Base-by-base conservation (phyloP, 2,329 filamentous ascomycete genomes). In the Penicillium sp. region DNA sequence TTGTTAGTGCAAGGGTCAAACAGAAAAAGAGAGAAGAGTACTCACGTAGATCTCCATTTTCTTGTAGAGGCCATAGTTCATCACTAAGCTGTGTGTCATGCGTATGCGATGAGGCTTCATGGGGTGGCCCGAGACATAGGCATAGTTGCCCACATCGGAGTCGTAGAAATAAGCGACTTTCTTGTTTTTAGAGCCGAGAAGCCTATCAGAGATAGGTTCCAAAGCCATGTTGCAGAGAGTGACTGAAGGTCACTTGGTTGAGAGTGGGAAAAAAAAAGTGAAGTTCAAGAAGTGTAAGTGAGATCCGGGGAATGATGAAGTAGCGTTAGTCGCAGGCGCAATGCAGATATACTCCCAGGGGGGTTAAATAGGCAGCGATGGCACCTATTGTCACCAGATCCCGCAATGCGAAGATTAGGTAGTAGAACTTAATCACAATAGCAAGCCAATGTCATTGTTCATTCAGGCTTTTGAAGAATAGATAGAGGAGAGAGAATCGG, bases 81-180 rank as follows among this genome's bases (percentile, higher is more conserved):
- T 88, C 61, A 88, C 85, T 68, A 88, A 73, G 61, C 79, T 82
- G 67, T 83, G 80, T 44, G 80, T 84, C 81, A 89, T 86, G 63
- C 86, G 80, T 75, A 89, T 88, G 61, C 86, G 78, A 69, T 84
- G 83, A 36, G 84, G 84, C 73, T 87, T 87, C 84, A 87, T 87
- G 33, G 85, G 84, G 74, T 85, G 84, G n/a, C 82, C 83, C 12
- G 84, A 81, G 55, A 96, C 91, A 71, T 97, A 97, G 72, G 93
- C 92, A 80, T 97, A 97, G 76, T 97, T 97, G 62, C 93, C 93
- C 71, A 97, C 94, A 77, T 97, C 93, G 3, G 90, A 95, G 72
- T 97, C 93, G 82, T 97, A 97, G 76, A 97, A 97, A 78, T 97
- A 97, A 53, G 93, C 93, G 56, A 97, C 90, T 71, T 93, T 91